Conservation (phyloP, 2,329 filamentous ascomycete species). For the Leptographium radiaticola region DNA sequence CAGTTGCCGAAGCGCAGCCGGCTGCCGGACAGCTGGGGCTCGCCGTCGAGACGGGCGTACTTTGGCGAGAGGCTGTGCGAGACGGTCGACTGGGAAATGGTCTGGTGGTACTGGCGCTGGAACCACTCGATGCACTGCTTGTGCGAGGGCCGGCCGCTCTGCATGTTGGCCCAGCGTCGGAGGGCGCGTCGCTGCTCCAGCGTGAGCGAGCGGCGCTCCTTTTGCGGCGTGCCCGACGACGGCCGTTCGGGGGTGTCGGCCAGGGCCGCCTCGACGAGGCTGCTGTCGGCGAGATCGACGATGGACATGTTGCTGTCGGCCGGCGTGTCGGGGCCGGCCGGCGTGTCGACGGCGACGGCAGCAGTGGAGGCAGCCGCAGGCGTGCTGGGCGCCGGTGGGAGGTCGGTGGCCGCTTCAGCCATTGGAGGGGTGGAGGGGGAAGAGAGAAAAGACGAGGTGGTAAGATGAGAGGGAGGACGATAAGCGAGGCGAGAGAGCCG, state of each 20-base stretch:
- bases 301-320: neutral
- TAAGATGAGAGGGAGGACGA: no score
- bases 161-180: conserved; percentile 45
- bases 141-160: conserved; percentile 43
- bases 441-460: neutral
- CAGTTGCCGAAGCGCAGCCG: conserved; percentile 50
- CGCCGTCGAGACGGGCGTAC: conserved; percentile 47
- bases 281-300: neutral
- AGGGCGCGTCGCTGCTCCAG: conserved; percentile 49
- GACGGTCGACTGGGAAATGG: conserved; percentile 50
- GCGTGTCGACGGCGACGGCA: neutral
- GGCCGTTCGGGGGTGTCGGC: neutral
- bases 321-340: neutral
- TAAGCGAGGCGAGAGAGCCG: no score
- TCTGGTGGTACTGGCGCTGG: conserved; percentile 41
- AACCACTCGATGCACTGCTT: conserved; percentile 54
- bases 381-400: neutral
- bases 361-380: neutral
- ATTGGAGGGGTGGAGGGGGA: conserved; percentile 2
- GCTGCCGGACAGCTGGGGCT: conserved; percentile 48
- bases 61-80: conserved; percentile 49
- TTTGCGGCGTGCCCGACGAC: conserved; percentile 15
- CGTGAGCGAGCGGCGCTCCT: conserved; percentile 46
- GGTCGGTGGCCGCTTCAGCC: conserved; percentile 8
- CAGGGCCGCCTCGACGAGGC: neutral